These are phyloP conservation scores for Monilinia fructicola DNA, from an alignment of 2,329 filamentous ascomycete genomes.

Conservation along the genomic window DNA sequence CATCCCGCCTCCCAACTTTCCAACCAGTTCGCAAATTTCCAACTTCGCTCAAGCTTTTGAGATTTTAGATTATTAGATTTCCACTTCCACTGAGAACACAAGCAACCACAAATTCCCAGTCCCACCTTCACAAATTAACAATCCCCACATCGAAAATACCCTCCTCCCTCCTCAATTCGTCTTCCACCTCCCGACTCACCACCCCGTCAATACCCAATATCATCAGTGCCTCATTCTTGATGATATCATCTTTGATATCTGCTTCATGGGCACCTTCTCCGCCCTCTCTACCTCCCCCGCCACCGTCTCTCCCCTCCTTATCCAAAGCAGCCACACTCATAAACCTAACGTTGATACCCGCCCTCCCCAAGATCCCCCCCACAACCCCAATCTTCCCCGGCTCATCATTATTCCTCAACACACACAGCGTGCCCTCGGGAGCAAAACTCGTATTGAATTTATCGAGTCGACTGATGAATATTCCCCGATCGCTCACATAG, in stretches of 20 bases:
- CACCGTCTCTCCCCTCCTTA: conserved; percentile 17
- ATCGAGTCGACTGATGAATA: conserved; percentile 71
- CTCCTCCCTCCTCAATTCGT: conserved; percentile 43
- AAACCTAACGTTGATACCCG: conserved; percentile 75
- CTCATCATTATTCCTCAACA: conserved; percentile 77
- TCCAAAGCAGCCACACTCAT: conserved; percentile 68
- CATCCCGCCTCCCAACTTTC: too few relatives aligned
- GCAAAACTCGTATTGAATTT: conserved; percentile 72
- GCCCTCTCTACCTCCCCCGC: conserved; percentile 23
- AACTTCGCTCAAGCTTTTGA: too few relatives aligned
- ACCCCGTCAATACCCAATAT: conserved; percentile 60
- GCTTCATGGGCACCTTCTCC: too few relatives aligned
- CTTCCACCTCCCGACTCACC: conserved; percentile 57
- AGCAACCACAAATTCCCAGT: conserved; percentile 35
- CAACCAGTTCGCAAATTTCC: too few relatives aligned
- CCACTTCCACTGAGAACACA: too few relatives aligned
- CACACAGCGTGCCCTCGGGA: conserved; percentile 71
- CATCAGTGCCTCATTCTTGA: conserved; percentile 1
- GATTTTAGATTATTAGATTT: too few relatives aligned
- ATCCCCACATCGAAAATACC: conserved; percentile 57
- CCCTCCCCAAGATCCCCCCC: conserved; percentile 65
- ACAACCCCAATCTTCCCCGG: conserved; percentile 82
- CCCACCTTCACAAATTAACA: conserved; percentile 41
- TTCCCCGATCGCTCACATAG: conserved; percentile 61
- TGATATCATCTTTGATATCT: background rate